Evolutionary conservation across 306 rosid species (phyloP), one percentile per base, ranked within the genome.

Genomic region (Hippophae tibetana): DNA sequence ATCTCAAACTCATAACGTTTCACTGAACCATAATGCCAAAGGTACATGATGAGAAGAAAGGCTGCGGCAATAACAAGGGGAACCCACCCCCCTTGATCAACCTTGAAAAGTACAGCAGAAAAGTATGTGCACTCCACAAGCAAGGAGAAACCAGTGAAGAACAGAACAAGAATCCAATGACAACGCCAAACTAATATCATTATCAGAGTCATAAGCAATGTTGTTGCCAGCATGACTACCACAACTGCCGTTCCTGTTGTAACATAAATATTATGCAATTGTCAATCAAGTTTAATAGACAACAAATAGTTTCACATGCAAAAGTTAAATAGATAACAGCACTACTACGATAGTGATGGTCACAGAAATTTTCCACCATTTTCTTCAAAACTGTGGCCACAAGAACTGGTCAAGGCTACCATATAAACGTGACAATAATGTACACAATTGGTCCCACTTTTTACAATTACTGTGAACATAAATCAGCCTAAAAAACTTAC

Each of bases 151-250:
- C 72, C 54, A 7, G 86, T 75, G 86, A 88, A 84, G 60, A 86
- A 10, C 53, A 88, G 40, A 56, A 86, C 96, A 44, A 92, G 73
- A 57, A 80, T 68, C 96, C 95, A 92, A 72, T 88, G 96, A 78
- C 89, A 80, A 54, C 85, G 95, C 99, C 99, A 92, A 47, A 88
- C 99, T 57, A 88, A 69, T 62, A 85, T 88, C 99, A 92, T 88
- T 70, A 92, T 81, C 56, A 92, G 65, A 64, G 62, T 76, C 93
- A 92, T 88, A 58, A 92, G 96, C 50, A 87, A 65, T 63, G 95
- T 88, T 13, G 96, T 92, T 43, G 84, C 95, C 69, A 92, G 70
- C 93, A 88, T 83, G 72, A 92, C 99, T 68, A 85, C 69, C 68
- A 81, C 86, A 50, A 88, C 96, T 2, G 93, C 99, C 18, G 96